phyloP scores from a whole-genome alignment of 2,329 filamentous ascomycete species.

The Fusarium hainanense region DNA sequence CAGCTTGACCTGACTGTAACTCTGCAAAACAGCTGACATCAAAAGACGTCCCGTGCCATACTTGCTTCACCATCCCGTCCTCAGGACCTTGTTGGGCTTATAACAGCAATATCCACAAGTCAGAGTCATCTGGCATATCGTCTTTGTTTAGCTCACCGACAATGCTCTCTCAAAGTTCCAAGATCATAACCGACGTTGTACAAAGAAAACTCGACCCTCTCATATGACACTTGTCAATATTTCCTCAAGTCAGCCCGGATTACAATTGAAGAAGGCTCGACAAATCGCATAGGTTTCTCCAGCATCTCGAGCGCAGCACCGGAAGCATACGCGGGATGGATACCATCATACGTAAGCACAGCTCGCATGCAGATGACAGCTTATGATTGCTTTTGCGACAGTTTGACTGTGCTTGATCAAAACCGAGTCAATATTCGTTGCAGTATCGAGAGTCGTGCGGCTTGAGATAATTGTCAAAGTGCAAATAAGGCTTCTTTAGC shows the following conservation, averaged over 20 bases:
- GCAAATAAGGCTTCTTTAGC: not conserved
- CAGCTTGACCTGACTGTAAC: not conserved
- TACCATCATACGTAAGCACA: not conserved
- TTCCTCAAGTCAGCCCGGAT: not conserved
- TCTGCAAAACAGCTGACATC: not conserved
- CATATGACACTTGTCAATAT: not conserved
- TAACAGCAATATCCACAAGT: not conserved
- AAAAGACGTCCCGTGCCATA: not conserved
- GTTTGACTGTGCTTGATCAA: not conserved
- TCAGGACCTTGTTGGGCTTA: not conserved
- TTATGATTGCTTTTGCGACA: not conserved
- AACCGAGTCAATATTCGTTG: not conserved
- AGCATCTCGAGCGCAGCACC: not conserved
- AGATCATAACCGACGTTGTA: not conserved
- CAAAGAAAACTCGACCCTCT: not conserved
- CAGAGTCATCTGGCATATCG: not conserved
- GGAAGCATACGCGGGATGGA: not conserved
- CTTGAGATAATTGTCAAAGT: not conserved
- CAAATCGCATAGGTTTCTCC: not conserved
- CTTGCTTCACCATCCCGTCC: not conserved
- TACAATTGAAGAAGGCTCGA: not conserved
- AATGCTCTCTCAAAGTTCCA: not conserved
- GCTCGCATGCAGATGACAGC: not conserved
- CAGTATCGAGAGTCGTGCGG: not conserved
- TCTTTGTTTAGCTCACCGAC: not conserved